A percentile compares a stretch with the other conserved stretches of the same genome.
Evolutionary conservation across 2,329 filamentous ascomycete species (phyloP).

Genomic region (Zasmidium cellare): DNA sequence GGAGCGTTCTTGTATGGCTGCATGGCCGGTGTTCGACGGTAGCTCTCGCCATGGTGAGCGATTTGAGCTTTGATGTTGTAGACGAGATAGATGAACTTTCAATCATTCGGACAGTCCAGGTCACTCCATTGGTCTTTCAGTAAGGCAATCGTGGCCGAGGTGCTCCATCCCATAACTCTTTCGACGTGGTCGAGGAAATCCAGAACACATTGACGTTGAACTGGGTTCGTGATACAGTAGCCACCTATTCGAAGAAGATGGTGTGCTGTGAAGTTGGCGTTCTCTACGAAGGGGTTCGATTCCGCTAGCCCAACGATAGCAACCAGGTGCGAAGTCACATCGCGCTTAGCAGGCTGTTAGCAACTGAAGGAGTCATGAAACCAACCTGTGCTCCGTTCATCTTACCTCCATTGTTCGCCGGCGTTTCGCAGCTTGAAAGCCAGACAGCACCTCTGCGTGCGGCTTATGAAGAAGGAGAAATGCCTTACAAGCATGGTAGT

Average conservation of each 20-base stretch:
- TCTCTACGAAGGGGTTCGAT: slow-evolving; percentile 25
- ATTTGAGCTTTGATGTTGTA: neutral
- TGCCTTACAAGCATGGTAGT: slow-evolving; percentile 38
- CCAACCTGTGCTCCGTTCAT: neutral
- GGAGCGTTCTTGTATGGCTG: slow-evolving; percentile 5
- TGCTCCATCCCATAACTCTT: slow-evolving; percentile 22
- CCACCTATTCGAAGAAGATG: slow-evolving; percentile 25
- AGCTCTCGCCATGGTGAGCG: neutral
- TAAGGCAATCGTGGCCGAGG: slow-evolving; percentile 15
- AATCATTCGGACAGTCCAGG: slow-evolving; percentile 18
- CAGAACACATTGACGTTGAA: slow-evolving; percentile 20
- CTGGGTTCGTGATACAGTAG: slow-evolving; percentile 21
- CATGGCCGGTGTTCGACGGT: neutral
- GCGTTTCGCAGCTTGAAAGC: slow-evolving; percentile 22
- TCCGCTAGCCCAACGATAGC: slow-evolving; percentile 23
- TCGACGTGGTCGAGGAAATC: slow-evolving; percentile 18
- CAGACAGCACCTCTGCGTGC: slow-evolving; percentile 10
- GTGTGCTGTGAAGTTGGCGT: slow-evolving; percentile 26
- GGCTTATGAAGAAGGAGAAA: slow-evolving; percentile 24
- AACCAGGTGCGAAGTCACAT: slow-evolving; percentile 18
- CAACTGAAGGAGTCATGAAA: neutral
- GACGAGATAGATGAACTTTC: slow-evolving; percentile 1
- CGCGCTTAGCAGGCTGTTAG: slow-evolving; percentile 12
- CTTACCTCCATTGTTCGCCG: slow-evolving; percentile 20
- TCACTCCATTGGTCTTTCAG: slow-evolving; percentile 24